A percentile compares a stretch with the other conserved stretches of the same genome.
Conservation (phyloP, 805 yeast species). For the Priceomyces fermenticarens region DNA sequence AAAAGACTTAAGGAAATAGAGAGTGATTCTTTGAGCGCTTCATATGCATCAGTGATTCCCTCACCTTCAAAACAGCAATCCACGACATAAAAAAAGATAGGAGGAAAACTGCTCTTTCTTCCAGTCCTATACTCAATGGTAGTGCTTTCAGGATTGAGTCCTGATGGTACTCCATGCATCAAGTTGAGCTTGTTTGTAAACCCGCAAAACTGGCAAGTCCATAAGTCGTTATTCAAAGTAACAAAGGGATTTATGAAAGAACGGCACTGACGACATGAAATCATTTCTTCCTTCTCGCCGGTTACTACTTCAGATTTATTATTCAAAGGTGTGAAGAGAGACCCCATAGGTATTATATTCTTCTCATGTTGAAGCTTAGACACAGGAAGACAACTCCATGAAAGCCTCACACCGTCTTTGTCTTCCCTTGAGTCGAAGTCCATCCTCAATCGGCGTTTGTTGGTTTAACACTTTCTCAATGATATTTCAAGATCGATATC, state of each 20-base stretch:
- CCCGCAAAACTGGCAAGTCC: slow-evolving; percentile 60
- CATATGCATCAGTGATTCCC: slow-evolving; percentile 39
- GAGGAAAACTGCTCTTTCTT: slow-evolving; percentile 38
- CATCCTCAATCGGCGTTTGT: slow-evolving; percentile 18
- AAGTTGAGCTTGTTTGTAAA: slow-evolving; percentile 37
- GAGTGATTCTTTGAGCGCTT: slow-evolving; percentile 50
- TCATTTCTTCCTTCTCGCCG: slow-evolving; percentile 35
- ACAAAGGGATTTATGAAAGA: slow-evolving; percentile 55
- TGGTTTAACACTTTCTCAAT: no score
- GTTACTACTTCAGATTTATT: slow-evolving; percentile 37
- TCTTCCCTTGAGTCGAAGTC: slow-evolving; percentile 62
- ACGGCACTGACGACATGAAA: slow-evolving; percentile 52
- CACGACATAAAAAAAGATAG: slow-evolving; percentile 52
- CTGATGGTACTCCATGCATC: slow-evolving; percentile 28
- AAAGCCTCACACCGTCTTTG: slow-evolving; percentile 66
- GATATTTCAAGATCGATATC: slow-evolving; percentile 1
- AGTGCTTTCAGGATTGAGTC: slow-evolving; percentile 36
- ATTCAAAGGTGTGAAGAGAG: slow-evolving; percentile 59
- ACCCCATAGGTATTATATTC: slow-evolving; percentile 53
- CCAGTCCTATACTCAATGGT: slow-evolving; percentile 53
- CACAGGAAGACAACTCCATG: slow-evolving; percentile 67
- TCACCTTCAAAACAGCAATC: slow-evolving; percentile 56
- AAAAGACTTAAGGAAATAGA: slow-evolving; percentile 43
- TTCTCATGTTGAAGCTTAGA: slow-evolving; percentile 52
- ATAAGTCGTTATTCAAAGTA: slow-evolving; percentile 30